Base-by-base conservation (phyloP, 2,329 filamentous ascomycete species). In the Fusarium sp. region DNA sequence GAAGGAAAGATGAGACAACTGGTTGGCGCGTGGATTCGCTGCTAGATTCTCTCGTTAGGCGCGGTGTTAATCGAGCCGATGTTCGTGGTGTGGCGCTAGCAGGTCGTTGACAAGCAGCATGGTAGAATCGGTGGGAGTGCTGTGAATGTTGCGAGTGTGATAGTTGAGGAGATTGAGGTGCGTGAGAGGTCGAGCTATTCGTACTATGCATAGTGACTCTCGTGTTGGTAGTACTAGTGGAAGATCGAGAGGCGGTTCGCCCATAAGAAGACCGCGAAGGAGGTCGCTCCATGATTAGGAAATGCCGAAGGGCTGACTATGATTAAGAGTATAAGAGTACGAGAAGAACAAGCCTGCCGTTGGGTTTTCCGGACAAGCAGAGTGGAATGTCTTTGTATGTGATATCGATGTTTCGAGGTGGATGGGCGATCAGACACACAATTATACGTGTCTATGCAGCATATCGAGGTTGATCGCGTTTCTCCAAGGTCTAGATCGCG, bases 1-100 rank as follows among this genome's bases (percentile, higher is more conserved):
- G 89, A 3, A 91, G 82, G 60, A 90, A 87, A 18, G 82, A 85
- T 0, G 89, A 91, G 16, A 87, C 80, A 1, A 84, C 82, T 29
- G 80, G 79, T 50, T 83, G 84, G 18, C 83, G 83, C 5, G 79
- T 73, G 4, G 83, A 80, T 22, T 89, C 87, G 33, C 82, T 81
- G 43, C 82, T 83, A 20, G 83, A 79, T 67, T 86, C 83, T 72
- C 84, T 81, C 13, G 85, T 84, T n/a, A 86, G 72, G 39, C 82
- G 82, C 5, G 86, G 85, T 22, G 82, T 81, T 4, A 84, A 82
- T 64, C 82, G 82, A 2, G 85, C 83, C 5, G 80, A 79, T 2
- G 84, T 80, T 29, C 84, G 83, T 13, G 84, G 83, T 8, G 80
- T 81, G 6, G 66, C 33, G 29, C 73, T 10, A 77, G 73, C 72